Conservation (phyloP, 177 flowering plant genomes). For the Vitis hybrid region DNA sequence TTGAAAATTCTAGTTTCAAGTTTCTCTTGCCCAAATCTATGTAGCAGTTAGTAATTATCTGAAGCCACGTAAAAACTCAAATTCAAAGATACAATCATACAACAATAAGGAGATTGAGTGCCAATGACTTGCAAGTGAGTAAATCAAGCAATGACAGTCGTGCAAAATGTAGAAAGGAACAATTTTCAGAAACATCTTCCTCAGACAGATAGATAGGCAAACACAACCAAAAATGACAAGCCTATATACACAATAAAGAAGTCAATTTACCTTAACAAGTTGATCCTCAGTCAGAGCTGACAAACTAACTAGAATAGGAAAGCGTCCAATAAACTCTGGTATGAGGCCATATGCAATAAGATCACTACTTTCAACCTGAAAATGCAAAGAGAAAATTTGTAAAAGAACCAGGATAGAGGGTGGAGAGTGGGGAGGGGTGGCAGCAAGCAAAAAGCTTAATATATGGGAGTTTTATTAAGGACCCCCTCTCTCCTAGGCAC, state of each 20-base stretch:
- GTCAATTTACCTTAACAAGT: conserved; percentile 74
- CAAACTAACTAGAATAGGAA: conserved; percentile 90
- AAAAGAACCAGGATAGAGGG: too few species aligned
- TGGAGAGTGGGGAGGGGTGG: neutral
- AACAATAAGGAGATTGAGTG: too few species aligned
- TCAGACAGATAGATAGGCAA: neutral
- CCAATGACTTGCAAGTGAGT: too few species aligned
- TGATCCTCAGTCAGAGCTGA: conserved; percentile 93
- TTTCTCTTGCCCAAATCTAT: neutral
- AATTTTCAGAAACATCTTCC: too few species aligned
- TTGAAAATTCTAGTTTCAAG: neutral
- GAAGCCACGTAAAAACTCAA: neutral
- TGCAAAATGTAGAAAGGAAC: too few species aligned
- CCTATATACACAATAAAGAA: neutral
- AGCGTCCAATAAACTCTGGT: conserved; percentile 98
- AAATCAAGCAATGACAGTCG: too few species aligned
- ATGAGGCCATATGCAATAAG: conserved; percentile 94
- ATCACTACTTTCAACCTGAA: conserved; percentile 96
- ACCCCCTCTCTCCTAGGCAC: too few species aligned
- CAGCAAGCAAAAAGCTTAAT: neutral
- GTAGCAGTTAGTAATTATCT: neutral
- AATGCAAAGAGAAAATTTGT: conserved; percentile 10
- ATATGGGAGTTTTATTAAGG: too few species aligned
- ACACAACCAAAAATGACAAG: neutral
- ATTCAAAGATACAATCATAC: neutral